Conservation (phyloP, 148 eudicot genomes). For the Chenopodium quinoa region DNA sequence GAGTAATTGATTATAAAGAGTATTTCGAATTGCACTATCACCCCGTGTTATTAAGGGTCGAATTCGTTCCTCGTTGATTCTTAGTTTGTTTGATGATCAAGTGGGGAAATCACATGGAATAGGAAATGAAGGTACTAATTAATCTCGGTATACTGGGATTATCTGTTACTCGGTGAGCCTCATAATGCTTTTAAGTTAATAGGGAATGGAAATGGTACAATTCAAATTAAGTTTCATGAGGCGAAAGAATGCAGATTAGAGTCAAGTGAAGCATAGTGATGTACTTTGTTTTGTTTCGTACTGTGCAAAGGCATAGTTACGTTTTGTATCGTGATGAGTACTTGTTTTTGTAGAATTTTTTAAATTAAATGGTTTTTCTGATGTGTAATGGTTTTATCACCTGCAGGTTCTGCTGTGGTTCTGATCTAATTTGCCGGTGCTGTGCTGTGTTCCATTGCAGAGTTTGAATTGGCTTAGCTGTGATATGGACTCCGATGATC, state of each 20-base stretch:
- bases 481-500: constrained; percentile 27
- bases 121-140: not conserved
- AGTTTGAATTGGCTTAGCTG: constrained; percentile 8
- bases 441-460: constrained; percentile 7
- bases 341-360: not conserved
- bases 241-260: not conserved
- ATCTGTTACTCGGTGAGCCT: not conserved
- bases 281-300: too few relatives aligned
- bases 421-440: constrained; percentile 10
- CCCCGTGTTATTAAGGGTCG: not conserved
- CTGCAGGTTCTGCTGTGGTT: not conserved
- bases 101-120: not conserved
- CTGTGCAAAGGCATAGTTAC: too few relatives aligned
- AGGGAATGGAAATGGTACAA: not conserved
- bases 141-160: not conserved
- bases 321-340: not conserved
- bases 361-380: not conserved
- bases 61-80: too few relatives aligned
- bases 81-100: not conserved
- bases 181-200: not conserved
- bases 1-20: too few relatives aligned
- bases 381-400: not conserved
- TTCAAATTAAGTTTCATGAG: not conserved
- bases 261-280: not conserved
- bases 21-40: not conserved